Evolutionary conservation across 163 green algal species (phyloP).

Genomic region (Chloroidium sp.): DNA sequence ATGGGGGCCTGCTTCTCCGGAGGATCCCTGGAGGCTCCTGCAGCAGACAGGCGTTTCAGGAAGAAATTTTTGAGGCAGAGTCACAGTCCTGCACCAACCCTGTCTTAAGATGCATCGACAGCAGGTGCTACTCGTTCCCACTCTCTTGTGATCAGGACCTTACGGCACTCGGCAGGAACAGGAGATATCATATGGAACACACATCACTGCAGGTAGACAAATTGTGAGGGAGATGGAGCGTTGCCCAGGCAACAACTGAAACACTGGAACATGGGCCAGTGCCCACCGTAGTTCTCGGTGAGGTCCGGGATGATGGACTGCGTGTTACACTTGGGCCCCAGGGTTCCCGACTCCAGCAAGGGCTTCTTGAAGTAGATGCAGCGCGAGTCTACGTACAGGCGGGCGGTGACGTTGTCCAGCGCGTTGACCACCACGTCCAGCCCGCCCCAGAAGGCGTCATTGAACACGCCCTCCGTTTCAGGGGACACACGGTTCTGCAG

Average conservation of each 20-base stretch:
- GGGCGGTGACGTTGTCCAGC: constrained; percentile 86
- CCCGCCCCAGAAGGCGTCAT: constrained; percentile 89
- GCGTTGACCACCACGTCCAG: constrained; percentile 94
- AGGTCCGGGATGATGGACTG: constrained; percentile 81
- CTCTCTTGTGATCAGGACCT: no score
- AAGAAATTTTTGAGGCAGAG: background rate
- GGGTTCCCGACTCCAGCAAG: constrained; percentile 92
- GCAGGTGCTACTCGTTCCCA: no score
- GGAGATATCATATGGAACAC: no score
- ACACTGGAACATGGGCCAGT: no score
- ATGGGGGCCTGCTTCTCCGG: constrained; percentile 98
- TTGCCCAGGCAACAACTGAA: no score
- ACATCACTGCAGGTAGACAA: no score
- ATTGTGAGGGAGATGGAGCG: no score
- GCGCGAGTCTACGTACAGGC: constrained; percentile 95
- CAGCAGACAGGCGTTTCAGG: background rate
- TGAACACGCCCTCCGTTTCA: constrained; percentile 83
- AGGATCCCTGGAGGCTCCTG: constrained; percentile 86
- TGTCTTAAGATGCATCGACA: no score
- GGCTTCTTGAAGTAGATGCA: constrained; percentile 99
- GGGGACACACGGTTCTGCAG: constrained; percentile 95
- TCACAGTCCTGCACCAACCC: background rate
- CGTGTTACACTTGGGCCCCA: constrained; percentile 98
- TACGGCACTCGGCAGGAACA: no score
- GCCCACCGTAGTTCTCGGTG: constrained; percentile 93